Percentiles rank a stretch among this genome's conserved stretches.
Conservation (phyloP, 1,284 basidiomycete genomes). For the Trichosporon sp. region DNA sequence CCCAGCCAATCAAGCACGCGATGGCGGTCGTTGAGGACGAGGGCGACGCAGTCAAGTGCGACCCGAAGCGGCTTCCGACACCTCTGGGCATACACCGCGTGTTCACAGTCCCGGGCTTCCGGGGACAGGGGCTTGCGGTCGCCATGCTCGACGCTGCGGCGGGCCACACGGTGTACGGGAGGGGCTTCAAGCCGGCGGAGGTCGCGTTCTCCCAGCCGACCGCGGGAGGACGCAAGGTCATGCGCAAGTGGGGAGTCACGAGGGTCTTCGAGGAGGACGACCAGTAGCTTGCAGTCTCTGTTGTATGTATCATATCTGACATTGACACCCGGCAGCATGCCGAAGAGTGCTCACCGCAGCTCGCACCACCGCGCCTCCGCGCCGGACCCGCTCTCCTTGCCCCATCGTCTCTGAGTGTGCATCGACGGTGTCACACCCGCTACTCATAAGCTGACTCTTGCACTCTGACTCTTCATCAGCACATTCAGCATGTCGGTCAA, state of each 20-base stretch:
- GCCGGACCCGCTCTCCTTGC: neutral
- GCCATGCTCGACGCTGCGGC: conserved; percentile 45
- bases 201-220: conserved; percentile 54
- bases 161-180: conserved; percentile 48
- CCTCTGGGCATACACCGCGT: conserved; percentile 52
- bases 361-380: neutral
- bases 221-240: conserved; percentile 46
- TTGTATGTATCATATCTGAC: neutral
- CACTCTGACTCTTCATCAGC: neutral
- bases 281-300: conserved; percentile 28
- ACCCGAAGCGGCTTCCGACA: conserved; percentile 29
- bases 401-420: neutral
- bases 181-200: conserved; percentile 38
- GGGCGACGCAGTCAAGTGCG: conserved; percentile 15
- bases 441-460: neutral
- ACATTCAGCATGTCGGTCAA: neutral
- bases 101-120: conserved; percentile 48
- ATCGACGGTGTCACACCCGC: neutral
- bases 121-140: conserved; percentile 40
- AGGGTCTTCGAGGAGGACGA: conserved; percentile 49
- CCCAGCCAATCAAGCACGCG: conserved; percentile 49
- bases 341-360: neutral
- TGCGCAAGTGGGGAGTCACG: conserved; percentile 46
- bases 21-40: conserved; percentile 39
- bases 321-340: neutral